Evolutionary conservation across 1,139 yeast genomes (phyloP), one percentile per base, ranked within the genome.

Genomic region (Yamadazyma pseudoaaseri): DNA sequence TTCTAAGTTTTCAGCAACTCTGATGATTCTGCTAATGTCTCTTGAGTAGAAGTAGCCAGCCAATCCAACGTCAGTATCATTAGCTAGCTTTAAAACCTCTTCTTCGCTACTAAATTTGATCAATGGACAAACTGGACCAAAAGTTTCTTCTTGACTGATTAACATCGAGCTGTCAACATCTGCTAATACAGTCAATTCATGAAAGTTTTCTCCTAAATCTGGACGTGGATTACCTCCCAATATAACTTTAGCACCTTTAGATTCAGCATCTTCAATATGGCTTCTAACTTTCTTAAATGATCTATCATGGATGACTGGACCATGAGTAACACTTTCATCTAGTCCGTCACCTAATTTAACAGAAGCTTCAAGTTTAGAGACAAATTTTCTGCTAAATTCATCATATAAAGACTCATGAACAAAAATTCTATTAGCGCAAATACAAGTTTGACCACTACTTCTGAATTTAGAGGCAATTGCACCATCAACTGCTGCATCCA

Each of bases 371-470:
- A 87, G 82, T 41, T 73, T 70, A 1, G 57, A 70, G 5, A 79
- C 76, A 31, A 71, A 56, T 37, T 52, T 60, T 11, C 45, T 37
- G 27, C 63, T 48, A 48, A 73, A 72, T 50, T 76, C 69, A 39
- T 86, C 94, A 55, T 84, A 84, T 24, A 86, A 62, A 3, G 70
- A 55, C 41, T 79, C 86, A 46, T 86, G 90, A 17, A 86, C 83
- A 47, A 81, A 84, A 20, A 87, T 71, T 44, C 96, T 72, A 42
- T 92, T 87, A 35, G 90, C 86, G 36, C 95, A 87, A 28, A 94
- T 82, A 65, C 97, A 89, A 30, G 89, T 82, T 60, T 89, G 96
- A 23, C 97, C 97, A 78, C 73, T 83, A 69, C 65, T 81, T 69
- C 66, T 81, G 65, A 56, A 82, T 64, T 51, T 76, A 60, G 56